phyloP scores from a whole-genome alignment of 352 stramenopile genomes.

The Pythium dissimile region DNA sequence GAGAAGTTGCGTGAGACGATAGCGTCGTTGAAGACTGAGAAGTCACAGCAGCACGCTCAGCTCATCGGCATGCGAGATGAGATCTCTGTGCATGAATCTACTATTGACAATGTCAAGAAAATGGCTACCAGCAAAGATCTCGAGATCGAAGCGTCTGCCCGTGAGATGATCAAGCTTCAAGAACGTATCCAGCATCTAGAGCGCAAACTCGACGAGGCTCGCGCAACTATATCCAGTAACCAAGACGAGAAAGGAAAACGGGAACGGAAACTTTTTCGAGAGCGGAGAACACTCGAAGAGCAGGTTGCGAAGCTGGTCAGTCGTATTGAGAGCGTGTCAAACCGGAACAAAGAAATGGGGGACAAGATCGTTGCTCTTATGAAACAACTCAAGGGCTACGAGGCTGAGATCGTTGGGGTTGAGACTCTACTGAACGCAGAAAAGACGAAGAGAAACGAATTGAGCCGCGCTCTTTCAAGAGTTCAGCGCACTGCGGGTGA shows the following conservation, averaged over 20 bases:
- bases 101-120: constrained; percentile 44
- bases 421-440: constrained; percentile 64
- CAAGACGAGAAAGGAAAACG: constrained; percentile 35
- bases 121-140: constrained; percentile 34
- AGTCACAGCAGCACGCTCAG: constrained; percentile 27
- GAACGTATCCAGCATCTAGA: constrained; percentile 25
- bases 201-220: constrained; percentile 30
- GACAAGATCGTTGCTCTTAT: constrained; percentile 56
- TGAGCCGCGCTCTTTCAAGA: constrained; percentile 16
- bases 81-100: not conserved
- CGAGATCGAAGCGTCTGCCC: constrained; percentile 30
- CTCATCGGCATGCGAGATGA: constrained; percentile 11
- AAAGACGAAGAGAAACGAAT: constrained; percentile 46
- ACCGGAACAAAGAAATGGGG: constrained; percentile 54
- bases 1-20: constrained; percentile 15
- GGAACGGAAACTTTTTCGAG: constrained; percentile 56
- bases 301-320: constrained; percentile 47
- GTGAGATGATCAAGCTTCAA: constrained; percentile 28
- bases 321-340: constrained; percentile 47
- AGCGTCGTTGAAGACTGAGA: constrained; percentile 29
- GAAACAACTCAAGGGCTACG: constrained; percentile 55
- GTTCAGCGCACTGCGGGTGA: constrained; percentile 15
- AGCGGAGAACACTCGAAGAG: constrained; percentile 51
- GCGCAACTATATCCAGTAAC: constrained; percentile 21
- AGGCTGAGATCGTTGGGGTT: constrained; percentile 55